These are phyloP conservation scores for Furcasterigmium furcatum DNA, from an alignment of 2,329 filamentous ascomycete genomes.

Conservation along the genomic window DNA sequence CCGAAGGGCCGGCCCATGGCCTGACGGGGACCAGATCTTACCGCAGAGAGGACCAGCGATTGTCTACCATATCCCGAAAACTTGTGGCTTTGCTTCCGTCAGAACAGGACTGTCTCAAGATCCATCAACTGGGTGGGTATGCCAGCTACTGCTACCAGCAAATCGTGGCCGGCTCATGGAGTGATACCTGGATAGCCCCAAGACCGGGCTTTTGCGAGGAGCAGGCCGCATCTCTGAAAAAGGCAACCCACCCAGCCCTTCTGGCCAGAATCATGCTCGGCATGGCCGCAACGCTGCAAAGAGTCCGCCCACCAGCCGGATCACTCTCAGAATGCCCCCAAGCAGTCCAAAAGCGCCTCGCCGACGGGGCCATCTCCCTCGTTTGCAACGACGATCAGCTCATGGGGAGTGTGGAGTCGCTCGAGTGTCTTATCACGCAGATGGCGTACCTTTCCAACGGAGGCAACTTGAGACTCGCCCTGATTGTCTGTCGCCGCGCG, in stretches of 20 bases:
- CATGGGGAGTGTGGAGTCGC: conserved; percentile 38
- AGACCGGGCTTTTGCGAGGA: conserved; percentile 6
- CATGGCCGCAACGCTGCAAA: neutral
- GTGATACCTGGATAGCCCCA: conserved; percentile 1
- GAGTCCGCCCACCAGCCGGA: neutral
- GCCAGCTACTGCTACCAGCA: conserved; percentile 17
- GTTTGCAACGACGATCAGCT: conserved; percentile 46
- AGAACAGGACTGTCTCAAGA: neutral
- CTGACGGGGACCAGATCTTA: too few relatives aligned
- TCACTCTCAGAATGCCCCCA: conserved; percentile 19
- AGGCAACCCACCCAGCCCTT: neutral
- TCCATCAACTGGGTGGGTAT: neutral
- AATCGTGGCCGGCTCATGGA: conserved; percentile 18
- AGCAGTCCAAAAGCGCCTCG: conserved; percentile 21
- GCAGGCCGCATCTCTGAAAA: neutral
- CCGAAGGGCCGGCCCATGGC: too few relatives aligned
- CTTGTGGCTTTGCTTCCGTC: neutral
- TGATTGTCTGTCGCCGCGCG: conserved; percentile 40
- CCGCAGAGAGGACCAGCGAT: neutral
- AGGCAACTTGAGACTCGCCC: conserved; percentile 42
- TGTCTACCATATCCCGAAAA: neutral
- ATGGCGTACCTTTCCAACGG: conserved; percentile 40
- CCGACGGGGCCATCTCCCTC: conserved; percentile 23
- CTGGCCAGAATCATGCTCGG: neutral
- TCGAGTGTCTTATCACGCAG: conserved; percentile 49